Conservation (phyloP, 2,329 filamentous ascomycete genomes). For the Penicillium sp. region DNA sequence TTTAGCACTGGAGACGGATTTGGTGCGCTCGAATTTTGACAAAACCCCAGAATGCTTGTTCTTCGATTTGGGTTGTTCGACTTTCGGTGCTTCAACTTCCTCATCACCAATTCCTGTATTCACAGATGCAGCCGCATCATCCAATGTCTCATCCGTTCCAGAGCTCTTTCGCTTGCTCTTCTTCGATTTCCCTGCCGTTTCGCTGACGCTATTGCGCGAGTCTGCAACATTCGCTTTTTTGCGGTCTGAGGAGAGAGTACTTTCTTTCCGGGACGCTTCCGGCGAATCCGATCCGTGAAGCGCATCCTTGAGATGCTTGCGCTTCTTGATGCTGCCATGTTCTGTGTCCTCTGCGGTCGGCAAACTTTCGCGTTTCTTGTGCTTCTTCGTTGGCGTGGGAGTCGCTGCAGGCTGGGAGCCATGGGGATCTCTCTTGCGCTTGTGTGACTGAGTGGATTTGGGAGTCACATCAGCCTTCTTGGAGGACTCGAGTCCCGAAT, state of each 20-base stretch:
- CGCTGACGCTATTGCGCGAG: slow-evolving; percentile 15
- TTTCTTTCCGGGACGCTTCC: slow-evolving; percentile 24
- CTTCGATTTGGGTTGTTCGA: slow-evolving; percentile 22
- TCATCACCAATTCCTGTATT: slow-evolving; percentile 5
- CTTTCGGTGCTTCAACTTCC: slow-evolving; percentile 17
- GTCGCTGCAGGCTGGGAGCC: slow-evolving; percentile 22
- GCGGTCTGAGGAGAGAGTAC: slow-evolving; percentile 26
- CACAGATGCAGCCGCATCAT: slow-evolving; percentile 29
- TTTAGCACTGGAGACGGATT: slow-evolving; percentile 20
- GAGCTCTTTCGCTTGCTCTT: slow-evolving; percentile 35
- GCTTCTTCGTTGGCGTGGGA: slow-evolving; percentile 39
- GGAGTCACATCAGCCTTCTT: slow-evolving; percentile 18
- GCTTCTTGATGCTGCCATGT: slow-evolving; percentile 31
- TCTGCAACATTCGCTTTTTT: slow-evolving; percentile 25
- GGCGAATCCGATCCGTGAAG: slow-evolving; percentile 33
- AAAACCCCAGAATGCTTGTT: slow-evolving; percentile 36
- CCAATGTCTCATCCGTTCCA: slow-evolving; percentile 6
- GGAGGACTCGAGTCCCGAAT: slow-evolving; percentile 47
- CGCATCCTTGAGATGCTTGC: slow-evolving; percentile 19
- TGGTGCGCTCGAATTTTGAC: slow-evolving; percentile 40
- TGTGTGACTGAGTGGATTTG: slow-evolving; percentile 27
- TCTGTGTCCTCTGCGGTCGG: slow-evolving; percentile 17
- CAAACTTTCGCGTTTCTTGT: slow-evolving; percentile 26
- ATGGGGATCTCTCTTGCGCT: slow-evolving; percentile 34
- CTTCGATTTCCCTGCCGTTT: slow-evolving; percentile 34